Percentiles rank a stretch among this genome's conserved stretches.
Conservation (phyloP, 257 asterid species). For the Primulina eburnea region DNA sequence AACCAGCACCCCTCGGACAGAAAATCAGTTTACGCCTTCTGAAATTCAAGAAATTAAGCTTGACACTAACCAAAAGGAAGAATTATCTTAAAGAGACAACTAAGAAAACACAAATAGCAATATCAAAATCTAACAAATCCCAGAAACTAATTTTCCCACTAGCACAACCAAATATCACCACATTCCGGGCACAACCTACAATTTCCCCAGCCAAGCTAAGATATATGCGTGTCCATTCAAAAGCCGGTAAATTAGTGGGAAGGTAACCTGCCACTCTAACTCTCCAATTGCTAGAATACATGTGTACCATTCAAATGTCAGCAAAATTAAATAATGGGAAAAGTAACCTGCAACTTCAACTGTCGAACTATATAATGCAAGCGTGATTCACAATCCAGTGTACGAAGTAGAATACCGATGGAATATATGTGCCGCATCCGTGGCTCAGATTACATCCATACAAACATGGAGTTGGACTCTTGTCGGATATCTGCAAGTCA, state of each 20-base stretch:
- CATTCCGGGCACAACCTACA: conserved; percentile 5
- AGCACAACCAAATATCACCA: not conserved
- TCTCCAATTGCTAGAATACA: not conserved
- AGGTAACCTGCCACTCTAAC: not conserved
- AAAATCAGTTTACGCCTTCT: conserved; percentile 25
- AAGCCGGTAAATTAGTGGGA: not conserved
- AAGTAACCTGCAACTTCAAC: not conserved
- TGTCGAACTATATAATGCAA: not conserved
- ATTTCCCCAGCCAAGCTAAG: not conserved
- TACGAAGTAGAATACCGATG: too few species aligned
- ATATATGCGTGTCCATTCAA: not conserved
- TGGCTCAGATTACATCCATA: too few species aligned
- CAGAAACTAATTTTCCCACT: conserved; percentile 30
- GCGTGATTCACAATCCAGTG: too few species aligned
- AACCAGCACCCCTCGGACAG: conserved; percentile 27
- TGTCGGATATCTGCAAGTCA: too few species aligned
- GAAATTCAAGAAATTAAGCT: conserved; percentile 32
- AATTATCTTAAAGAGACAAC: conserved; percentile 13
- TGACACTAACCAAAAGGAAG: conserved; percentile 27
- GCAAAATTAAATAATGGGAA: not conserved
- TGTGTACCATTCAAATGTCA: not conserved
- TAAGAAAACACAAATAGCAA: conserved; percentile 27
- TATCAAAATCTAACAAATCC: conserved; percentile 28
- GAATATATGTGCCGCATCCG: too few species aligned
- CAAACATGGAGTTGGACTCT: too few species aligned